A percentile compares a stretch with the other conserved stretches of the same genome.
phyloP scores from a whole-genome alignment of 2,329 filamentous ascomycete genomes.

The Fusarium gaditjirri region DNA sequence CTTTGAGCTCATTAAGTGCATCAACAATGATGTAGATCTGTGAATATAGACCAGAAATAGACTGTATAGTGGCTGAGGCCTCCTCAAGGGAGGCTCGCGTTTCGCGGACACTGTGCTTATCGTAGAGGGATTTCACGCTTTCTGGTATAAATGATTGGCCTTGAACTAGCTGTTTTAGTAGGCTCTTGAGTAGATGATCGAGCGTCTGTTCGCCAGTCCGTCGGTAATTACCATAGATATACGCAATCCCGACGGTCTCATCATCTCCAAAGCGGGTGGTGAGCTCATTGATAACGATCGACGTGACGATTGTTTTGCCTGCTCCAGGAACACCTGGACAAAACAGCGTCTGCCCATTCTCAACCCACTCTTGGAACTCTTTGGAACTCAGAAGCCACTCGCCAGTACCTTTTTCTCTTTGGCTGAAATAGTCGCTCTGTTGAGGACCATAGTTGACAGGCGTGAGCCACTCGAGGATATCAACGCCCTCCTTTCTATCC shows the following conservation, averaged over 20 bases:
- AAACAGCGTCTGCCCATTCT: accelerated
- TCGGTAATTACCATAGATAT: neutral
- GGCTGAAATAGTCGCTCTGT: accelerated
- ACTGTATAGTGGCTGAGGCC: accelerated
- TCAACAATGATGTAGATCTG: neutral
- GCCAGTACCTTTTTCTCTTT: neutral
- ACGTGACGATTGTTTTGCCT: neutral
- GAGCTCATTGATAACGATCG: neutral
- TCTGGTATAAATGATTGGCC: neutral
- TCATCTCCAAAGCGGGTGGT: neutral
- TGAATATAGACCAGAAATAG: accelerated
- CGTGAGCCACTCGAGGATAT: neutral
- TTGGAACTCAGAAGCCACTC: accelerated
- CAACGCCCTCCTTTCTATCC: accelerated
- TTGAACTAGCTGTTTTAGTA: neutral
- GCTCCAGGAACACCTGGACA: neutral
- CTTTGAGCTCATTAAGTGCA: neutral
- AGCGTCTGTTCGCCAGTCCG: accelerated
- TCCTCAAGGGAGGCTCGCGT: accelerated
- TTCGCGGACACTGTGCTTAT: accelerated
- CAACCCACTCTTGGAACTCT: accelerated
- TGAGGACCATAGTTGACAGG: accelerated
- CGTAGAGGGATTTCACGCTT: accelerated
- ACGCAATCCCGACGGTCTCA: accelerated
- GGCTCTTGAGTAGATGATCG: neutral